These are phyloP conservation scores for Macadamia tetraphylla DNA, from an alignment of 164 flowering plant genomes.

Conservation along the genomic window DNA sequence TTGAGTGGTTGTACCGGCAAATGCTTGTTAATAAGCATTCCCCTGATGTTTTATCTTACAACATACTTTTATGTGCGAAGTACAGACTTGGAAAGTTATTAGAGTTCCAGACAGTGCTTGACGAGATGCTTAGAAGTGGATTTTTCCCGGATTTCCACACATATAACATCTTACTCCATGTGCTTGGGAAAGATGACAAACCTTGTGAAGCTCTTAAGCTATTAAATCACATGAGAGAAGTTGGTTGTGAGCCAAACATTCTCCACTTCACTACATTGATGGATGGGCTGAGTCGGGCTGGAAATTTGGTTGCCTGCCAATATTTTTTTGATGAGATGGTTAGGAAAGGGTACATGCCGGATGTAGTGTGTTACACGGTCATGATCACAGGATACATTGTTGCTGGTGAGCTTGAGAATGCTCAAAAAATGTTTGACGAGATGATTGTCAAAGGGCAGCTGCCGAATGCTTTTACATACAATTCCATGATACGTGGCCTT, in stretches of 20 bases:
- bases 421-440: constrained; percentile 55
- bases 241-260: constrained; percentile 55
- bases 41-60: constrained; percentile 75
- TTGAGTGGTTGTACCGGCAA: constrained; percentile 84
- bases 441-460: constrained; percentile 66
- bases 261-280: constrained; percentile 88
- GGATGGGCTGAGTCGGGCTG: constrained; percentile 87
- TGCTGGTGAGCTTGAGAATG: constrained; percentile 65
- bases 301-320: constrained; percentile 73
- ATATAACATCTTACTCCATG: constrained; percentile 70
- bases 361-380: constrained; percentile 88
- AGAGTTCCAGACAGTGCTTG: constrained; percentile 57
- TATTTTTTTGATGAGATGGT: constrained; percentile 74
- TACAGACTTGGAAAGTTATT: constrained; percentile 65
- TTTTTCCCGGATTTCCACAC: constrained; percentile 78
- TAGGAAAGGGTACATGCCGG: constrained; percentile 59
- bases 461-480: constrained; percentile 86
- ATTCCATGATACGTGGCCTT: constrained; percentile 90
- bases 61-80: constrained; percentile 60
- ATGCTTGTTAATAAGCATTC: constrained; percentile 55
- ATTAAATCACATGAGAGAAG: constrained; percentile 72
- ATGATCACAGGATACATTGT: constrained; percentile 70
- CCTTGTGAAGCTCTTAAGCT: constrained; percentile 69
- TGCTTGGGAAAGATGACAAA: constrained; percentile 70
- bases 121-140: constrained; percentile 64